Conservation (phyloP, 805 yeast species). For the Starmerella lactis-condensi region DNA sequence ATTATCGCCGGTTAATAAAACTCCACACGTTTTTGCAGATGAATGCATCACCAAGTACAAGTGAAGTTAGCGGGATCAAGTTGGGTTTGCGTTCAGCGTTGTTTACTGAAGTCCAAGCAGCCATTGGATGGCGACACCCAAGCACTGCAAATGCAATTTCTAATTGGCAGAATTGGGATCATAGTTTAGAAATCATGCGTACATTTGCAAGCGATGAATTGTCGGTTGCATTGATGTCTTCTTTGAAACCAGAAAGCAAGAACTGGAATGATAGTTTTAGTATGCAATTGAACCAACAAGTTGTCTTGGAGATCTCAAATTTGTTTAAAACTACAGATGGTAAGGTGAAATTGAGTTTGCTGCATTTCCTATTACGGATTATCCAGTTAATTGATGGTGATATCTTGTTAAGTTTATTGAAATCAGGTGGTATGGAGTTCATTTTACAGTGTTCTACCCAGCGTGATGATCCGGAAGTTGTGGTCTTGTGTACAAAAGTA, state of each 20-base stretch:
- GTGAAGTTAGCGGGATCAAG: constrained; percentile 9
- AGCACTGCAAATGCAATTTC: background rate
- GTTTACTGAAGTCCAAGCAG: constrained; percentile 6
- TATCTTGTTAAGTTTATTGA: constrained; percentile 35
- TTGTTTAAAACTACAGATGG: constrained; percentile 4
- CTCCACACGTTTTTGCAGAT: constrained; percentile 1
- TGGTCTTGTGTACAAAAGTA: constrained; percentile 28
- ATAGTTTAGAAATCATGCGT: constrained; percentile 9
- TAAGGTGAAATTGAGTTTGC: constrained; percentile 8
- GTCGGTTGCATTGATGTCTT: constrained; percentile 1
- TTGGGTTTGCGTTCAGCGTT: constrained; percentile 6
- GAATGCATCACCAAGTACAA: constrained; percentile 3
- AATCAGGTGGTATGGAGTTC: constrained; percentile 45
- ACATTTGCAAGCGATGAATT: constrained; percentile 8
- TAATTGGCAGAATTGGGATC: constrained; percentile 9
- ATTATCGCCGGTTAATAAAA: constrained; percentile 34
- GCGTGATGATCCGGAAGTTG: constrained; percentile 58
- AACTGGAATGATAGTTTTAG: background rate
- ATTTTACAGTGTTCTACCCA: constrained; percentile 42
- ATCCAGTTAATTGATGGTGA: constrained; percentile 36
- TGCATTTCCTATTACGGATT: constrained; percentile 23
- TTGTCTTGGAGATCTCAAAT: background rate
- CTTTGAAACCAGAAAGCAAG: background rate
- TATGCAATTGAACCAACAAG: background rate
- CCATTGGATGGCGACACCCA: constrained; percentile 4